Percentiles rank a stretch among this genome's conserved stretches.
Conservation (phyloP, 306 rosid species). For the Corylus heterophylla region DNA sequence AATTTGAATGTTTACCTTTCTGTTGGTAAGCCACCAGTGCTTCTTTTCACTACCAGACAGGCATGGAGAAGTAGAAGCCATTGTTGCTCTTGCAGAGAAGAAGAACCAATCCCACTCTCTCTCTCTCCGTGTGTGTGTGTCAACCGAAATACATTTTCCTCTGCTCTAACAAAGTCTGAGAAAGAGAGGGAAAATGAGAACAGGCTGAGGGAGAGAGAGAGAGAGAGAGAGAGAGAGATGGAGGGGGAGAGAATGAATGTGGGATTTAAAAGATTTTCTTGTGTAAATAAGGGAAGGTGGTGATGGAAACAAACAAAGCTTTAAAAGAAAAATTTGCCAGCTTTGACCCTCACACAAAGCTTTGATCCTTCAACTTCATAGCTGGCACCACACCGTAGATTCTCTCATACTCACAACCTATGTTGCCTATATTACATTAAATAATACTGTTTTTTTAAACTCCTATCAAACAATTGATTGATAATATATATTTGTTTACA, state of each 20-base stretch:
- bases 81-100: conserved; percentile 28
- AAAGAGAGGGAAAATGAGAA: conserved; percentile 20
- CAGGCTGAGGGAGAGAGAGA: conserved; percentile 13
- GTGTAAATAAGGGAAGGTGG: conserved; percentile 27
- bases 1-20: conserved; percentile 51
- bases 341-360: conserved; percentile 70
- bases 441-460: too few species aligned
- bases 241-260: conserved; percentile 26
- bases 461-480: too few species aligned
- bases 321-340: conserved; percentile 46
- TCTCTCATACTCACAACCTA: conserved; percentile 32
- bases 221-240: neutral
- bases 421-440: conserved; percentile 8
- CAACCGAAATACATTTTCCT: conserved; percentile 31
- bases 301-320: conserved; percentile 15
- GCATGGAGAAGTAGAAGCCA: conserved; percentile 62
- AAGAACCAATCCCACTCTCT: conserved; percentile 10
- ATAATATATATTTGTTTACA: too few species aligned
- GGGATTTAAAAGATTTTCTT: conserved; percentile 33
- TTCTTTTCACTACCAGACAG: conserved; percentile 58
- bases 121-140: conserved; percentile 12
- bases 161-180: conserved; percentile 19
- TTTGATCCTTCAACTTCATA: conserved; percentile 74
- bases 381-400: conserved; percentile 76
- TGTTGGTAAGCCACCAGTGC: conserved; percentile 94